Evolutionary conservation across 73 alveolate species (phyloP), one percentile per base, ranked within the genome.

Genomic region (Paramecium caudatum): DNA sequence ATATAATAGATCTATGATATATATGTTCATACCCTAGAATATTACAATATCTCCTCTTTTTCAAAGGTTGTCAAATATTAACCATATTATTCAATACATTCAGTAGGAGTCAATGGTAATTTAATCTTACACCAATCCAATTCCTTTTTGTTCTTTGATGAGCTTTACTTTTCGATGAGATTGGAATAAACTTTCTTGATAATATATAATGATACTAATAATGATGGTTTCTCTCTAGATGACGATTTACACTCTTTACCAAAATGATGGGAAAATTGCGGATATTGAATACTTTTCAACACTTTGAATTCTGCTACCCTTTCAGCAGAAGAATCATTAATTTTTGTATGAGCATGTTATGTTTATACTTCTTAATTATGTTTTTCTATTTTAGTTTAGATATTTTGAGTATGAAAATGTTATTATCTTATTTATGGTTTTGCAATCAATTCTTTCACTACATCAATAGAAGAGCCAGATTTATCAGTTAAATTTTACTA

Each of bases 51-150:
- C 25, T 83, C 92, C 12, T 50, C 21, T 83, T 83, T 83, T 83
- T 83, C 92, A 55, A 47, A 83, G 33, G 49, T 47, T 21, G 92
- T 83, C 16, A 83, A 39, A 19, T 83, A 49, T 15, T 61, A 19
- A 7, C 85, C 85, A 61, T 8, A 83, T n/a, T 83, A 27, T 7
- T 61, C 61, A 55, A 83, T 34, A 8, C 63, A 47, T 39, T 61
- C 92, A 83, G 34, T 34, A n/a, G 70, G 50, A 12, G 36, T 48
- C 16, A 83, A 65, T n/a, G 92, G 92, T 3, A 83, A 43, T 83
- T 83, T 83, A 33, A 83, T 47, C 21, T 83, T 70, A 25, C 50
- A 21, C 92, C 92, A 83, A 30, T 68, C 47, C 17, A 37, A 32
- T 12, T 15, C 48, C 7, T 55, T 55, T 55, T 21, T 27, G 32